Percentiles rank a stretch among this genome's conserved stretches.
Evolutionary conservation across 1,284 basidiomycete species (phyloP).

Genomic region (Puccinia hordei): DNA sequence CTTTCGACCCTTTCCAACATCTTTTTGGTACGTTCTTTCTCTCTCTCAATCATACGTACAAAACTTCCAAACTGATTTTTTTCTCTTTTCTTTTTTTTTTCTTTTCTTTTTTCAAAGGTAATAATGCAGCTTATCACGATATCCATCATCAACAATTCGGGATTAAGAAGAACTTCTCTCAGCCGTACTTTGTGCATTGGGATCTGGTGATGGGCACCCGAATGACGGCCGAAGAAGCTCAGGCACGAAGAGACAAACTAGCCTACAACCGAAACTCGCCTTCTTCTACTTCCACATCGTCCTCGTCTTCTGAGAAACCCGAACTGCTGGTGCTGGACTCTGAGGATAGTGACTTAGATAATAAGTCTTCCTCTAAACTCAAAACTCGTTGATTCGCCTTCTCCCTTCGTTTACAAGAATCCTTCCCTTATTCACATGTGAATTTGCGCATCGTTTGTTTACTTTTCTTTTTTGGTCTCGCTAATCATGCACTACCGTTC

Average conservation of each 20-base stretch:
- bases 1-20: slow-evolving; percentile 70
- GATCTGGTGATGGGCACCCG: slow-evolving; percentile 60
- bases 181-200: slow-evolving; percentile 73
- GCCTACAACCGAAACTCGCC: background rate
- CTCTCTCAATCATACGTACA: background rate
- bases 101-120: slow-evolving; percentile 65
- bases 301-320: background rate
- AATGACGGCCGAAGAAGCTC: slow-evolving; percentile 59
- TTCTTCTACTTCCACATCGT: background rate
- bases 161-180: slow-evolving; percentile 93
- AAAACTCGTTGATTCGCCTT: background rate
- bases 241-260: background rate
- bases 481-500: too few species aligned
- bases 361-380: background rate
- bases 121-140: slow-evolving; percentile 97
- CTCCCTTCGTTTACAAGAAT: too few species aligned
- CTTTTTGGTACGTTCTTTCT: slow-evolving; percentile 33
- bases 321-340: background rate
- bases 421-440: too few species aligned
- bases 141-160: slow-evolving; percentile 92
- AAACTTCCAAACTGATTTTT: slow-evolving; percentile 25
- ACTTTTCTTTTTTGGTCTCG: too few species aligned
- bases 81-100: slow-evolving; percentile 6
- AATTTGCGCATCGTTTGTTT: too few species aligned
- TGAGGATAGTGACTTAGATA: background rate